phyloP scores from a whole-genome alignment of 345 rosid species.

The Syzygium grande region DNA sequence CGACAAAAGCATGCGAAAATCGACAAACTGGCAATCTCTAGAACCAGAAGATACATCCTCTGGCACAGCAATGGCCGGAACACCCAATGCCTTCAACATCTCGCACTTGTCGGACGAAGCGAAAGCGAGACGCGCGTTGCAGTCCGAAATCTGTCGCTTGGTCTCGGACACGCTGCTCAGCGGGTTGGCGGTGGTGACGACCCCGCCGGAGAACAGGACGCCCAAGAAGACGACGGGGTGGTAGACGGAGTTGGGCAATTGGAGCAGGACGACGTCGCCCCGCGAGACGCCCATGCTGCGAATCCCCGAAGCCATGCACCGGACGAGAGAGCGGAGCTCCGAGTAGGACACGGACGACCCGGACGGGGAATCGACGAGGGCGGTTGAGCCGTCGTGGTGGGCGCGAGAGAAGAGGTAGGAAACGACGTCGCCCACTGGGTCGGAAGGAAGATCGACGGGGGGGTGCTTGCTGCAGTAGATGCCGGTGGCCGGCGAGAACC shows the following conservation, averaged over 20 bases:
- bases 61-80: conserved; percentile 37
- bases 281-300: conserved; percentile 36
- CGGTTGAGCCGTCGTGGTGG: conserved; percentile 34
- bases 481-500: conserved; percentile 51
- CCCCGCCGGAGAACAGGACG: conserved; percentile 47
- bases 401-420: conserved; percentile 54
- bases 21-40: conserved; percentile 6
- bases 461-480: conserved; percentile 51
- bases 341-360: conserved; percentile 55
- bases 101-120: conserved; percentile 21
- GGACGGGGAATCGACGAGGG: conserved; percentile 51
- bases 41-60: not conserved
- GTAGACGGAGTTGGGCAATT: conserved; percentile 63
- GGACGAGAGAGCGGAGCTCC: conserved; percentile 34
- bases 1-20: conserved; percentile 28
- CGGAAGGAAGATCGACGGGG: conserved; percentile 32
- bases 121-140: conserved; percentile 39
- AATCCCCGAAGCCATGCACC: conserved; percentile 49
- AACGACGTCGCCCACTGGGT: conserved; percentile 49
- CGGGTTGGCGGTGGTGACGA: conserved; percentile 66
- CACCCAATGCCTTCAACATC: conserved; percentile 23
- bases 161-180: conserved; percentile 40
- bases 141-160: conserved; percentile 31
- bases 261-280: conserved; percentile 63
- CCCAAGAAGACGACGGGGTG: conserved; percentile 57